These are phyloP conservation scores for Scedosporium aurantiacum DNA, from an alignment of 2,329 filamentous ascomycete species.

Conservation along the genomic window DNA sequence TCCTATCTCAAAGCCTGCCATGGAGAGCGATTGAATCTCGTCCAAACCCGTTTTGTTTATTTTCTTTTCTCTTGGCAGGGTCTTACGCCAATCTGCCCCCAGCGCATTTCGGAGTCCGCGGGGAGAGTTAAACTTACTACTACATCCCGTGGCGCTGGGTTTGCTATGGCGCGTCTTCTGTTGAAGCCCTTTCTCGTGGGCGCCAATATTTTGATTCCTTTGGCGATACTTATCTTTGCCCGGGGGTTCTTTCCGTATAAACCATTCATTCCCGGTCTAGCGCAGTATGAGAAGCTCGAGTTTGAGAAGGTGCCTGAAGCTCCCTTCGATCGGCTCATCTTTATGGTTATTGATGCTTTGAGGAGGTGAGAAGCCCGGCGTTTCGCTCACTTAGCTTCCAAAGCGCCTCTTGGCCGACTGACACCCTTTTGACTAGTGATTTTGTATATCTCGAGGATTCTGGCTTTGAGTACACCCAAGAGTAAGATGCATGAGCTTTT, in stretches of 20 bases:
- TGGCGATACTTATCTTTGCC: conserved; percentile 68
- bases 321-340: conserved; percentile 80
- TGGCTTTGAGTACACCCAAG: conserved; percentile 80
- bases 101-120: not conserved
- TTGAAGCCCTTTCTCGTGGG: not conserved
- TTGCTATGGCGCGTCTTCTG: conserved; percentile 1
- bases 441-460: conserved; percentile 79
- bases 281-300: conserved; percentile 46
- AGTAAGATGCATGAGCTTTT: conserved; percentile 36
- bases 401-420: conserved; percentile 5
- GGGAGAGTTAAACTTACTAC: no score
- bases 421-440: conserved; percentile 46
- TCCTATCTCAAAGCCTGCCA: not conserved
- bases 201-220: conserved; percentile 67
- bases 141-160: not conserved
- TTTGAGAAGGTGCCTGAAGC: conserved; percentile 48
- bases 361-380: conserved; percentile 47
- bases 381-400: not conserved
- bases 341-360: conserved; percentile 96
- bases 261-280: conserved; percentile 77
- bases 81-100: not conserved
- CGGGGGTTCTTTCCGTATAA: conserved; percentile 97
- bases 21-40: not conserved
- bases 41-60: no score
- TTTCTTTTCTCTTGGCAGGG: not conserved